A percentile compares a stretch with the other conserved stretches of the same genome.
Conservation (phyloP, 2,329 filamentous ascomycete species). For the Aspergillus japonicus region DNA sequence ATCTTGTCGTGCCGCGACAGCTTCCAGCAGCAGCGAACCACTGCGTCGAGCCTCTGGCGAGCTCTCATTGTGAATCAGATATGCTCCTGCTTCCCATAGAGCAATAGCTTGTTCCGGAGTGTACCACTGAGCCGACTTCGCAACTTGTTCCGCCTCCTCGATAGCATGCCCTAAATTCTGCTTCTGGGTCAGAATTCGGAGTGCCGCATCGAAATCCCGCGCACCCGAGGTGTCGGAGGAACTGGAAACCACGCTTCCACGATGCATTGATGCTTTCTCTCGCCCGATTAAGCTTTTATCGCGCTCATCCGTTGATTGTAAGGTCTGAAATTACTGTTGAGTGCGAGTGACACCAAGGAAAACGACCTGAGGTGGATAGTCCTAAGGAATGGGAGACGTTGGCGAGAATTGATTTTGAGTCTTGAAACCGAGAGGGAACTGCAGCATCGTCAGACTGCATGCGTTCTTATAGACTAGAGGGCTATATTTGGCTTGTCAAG, state of each 20-base stretch:
- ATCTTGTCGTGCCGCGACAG: conserved; percentile 40
- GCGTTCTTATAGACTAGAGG: conserved; percentile 29
- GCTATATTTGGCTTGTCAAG: conserved; percentile 17
- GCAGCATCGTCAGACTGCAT: conserved; percentile 47
- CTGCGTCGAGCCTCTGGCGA: conserved; percentile 38
- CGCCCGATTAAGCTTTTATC: conserved; percentile 33
- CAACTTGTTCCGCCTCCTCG: conserved; percentile 40
- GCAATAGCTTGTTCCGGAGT: conserved; percentile 40
- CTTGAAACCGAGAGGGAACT: conserved; percentile 35
- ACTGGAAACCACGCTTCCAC: conserved; percentile 39
- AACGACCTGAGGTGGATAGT: conserved; percentile 40
- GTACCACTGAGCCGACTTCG: conserved; percentile 36
- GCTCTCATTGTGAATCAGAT: conserved; percentile 37
- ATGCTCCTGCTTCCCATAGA: conserved; percentile 41
- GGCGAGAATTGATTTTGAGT: conserved; percentile 40
- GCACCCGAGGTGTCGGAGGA: conserved; percentile 39
- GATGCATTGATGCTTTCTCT: conserved; percentile 44
- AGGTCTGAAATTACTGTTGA: conserved; percentile 31
- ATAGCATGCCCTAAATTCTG: conserved; percentile 36
- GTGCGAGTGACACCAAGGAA: conserved; percentile 35
- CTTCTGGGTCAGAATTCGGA: conserved; percentile 35
- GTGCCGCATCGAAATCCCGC: conserved; percentile 40
- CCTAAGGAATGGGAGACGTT: conserved; percentile 47
- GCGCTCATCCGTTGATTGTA: conserved; percentile 34
- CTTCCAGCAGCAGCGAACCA: conserved; percentile 37